Evolutionary conservation across 345 rosid genomes (phyloP), one percentile per base, ranked within the genome.

Genomic region (Mallotus nudiflorus): DNA sequence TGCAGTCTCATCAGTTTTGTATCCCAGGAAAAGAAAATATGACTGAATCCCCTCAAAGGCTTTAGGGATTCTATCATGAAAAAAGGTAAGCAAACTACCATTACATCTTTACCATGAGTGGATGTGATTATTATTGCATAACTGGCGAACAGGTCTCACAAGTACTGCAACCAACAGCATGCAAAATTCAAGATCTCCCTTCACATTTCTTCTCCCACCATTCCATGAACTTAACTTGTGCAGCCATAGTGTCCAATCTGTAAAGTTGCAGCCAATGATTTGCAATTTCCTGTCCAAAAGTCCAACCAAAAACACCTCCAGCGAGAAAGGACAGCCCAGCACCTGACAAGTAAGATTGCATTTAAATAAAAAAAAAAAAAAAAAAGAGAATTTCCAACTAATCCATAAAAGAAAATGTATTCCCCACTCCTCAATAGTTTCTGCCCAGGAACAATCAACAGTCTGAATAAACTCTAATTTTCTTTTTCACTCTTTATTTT

Each of bases 271-370:
- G 66, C 27, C 82, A 72, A 63, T 92, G 99, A 81, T 79, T 88
- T 2, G 91, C 94, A 2, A 89, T 12, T 77, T 92, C 97, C 22
- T 92, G 97, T 63, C 98, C 98, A 58, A 90, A 92, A 11, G 94
- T 90, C 88, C 87, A 90, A 46, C 98, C 99, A 67, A 92, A 92
- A 54, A 81, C 80, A 28, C 86, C 99, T 71, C 99, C 99, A 8
- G 91, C 98, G 31, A 78, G 71, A 44, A 90, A 84, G 5, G 98
- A 85, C 67, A 92, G 77, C 31, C 90, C 97, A 63, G 96, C 83
- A 81, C 98, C 98, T 95, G 86, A 54, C 12, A 57, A 64, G 29
- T 27, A 40, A 50, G 33, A 27, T 28, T 4, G 31, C 8, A 20
- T 35, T 15, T n/a, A n/a, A n/a, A n/a, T n/a, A n/a, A n/a, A n/a